A percentile compares a stretch with the other conserved stretches of the same genome.
Conservation (phyloP, 805 yeast species). For the Candida ficus region DNA sequence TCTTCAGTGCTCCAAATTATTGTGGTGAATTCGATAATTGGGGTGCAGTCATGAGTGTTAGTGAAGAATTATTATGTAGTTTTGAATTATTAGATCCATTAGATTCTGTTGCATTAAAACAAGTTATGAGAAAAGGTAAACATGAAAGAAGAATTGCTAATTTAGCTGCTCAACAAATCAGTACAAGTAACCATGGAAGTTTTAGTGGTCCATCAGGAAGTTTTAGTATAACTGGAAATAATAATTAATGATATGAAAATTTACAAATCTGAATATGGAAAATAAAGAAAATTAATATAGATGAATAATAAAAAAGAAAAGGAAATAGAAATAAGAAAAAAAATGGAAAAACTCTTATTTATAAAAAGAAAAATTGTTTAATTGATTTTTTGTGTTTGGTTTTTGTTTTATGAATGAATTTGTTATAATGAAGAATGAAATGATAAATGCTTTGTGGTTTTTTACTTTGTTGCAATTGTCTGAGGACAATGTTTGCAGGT, state of each 20-base stretch:
- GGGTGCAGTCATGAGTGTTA: conserved; percentile 98
- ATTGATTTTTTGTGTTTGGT: too few species aligned
- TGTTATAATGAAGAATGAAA: too few species aligned
- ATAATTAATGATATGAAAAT: not conserved
- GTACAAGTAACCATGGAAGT: conserved; percentile 17
- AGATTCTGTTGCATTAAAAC: conserved; percentile 88
- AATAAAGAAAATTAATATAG: not conserved
- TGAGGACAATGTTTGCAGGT: too few species aligned
- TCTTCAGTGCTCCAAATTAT: conserved; percentile 95
- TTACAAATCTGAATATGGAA: not conserved
- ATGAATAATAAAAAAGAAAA: too few species aligned
- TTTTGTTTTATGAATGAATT: too few species aligned
- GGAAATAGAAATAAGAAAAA: too few species aligned
- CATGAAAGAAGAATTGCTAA: conserved; percentile 72
- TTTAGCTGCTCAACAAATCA: conserved; percentile 21
- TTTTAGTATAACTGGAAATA: conserved; percentile 11
- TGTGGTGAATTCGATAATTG: conserved; percentile 66
- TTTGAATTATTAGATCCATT: conserved; percentile 92
- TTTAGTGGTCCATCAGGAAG: conserved; percentile 19
- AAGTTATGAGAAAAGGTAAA: conserved; percentile 90
- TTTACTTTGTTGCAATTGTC: too few species aligned
- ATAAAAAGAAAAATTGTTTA: too few species aligned
- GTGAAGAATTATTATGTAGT: conserved; percentile 86
- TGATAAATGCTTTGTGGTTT: too few species aligned
- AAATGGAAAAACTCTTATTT: too few species aligned